A percentile compares a stretch with the other conserved stretches of the same genome.
Conservation (phyloP, 768 basidiomycete genomes). For the Lactifluus piperatus region DNA sequence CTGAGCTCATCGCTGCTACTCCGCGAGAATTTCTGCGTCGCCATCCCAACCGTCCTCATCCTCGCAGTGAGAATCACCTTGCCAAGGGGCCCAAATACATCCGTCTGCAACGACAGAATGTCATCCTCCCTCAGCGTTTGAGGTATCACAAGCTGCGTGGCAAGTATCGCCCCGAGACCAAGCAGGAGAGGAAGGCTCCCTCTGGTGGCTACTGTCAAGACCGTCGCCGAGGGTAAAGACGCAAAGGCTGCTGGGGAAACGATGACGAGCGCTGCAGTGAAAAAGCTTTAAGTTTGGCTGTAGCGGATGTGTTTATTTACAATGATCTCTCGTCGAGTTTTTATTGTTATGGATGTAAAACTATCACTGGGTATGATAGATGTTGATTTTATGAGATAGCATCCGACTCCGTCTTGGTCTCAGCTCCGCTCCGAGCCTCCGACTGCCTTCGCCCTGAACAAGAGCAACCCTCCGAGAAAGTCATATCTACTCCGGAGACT, state of each 20-base stretch:
- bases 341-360: no score
- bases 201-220: slow-evolving; percentile 68
- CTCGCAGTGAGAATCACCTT: no score
- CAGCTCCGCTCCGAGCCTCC: no score
- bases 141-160: slow-evolving; percentile 98
- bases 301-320: background rate
- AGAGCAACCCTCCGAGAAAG: no score
- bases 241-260: slow-evolving; percentile 80
- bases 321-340: background rate
- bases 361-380: no score
- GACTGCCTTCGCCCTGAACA: no score
- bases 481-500: no score
- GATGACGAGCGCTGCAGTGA: slow-evolving; percentile 42
- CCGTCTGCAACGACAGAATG: slow-evolving; percentile 96
- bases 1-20: no score
- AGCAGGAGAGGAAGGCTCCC: slow-evolving; percentile 97
- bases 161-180: slow-evolving; percentile 92
- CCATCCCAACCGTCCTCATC: no score
- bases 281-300: slow-evolving; percentile 51
- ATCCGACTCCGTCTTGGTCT: no score
- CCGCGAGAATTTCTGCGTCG: no score
- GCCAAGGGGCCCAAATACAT: slow-evolving; percentile 99
- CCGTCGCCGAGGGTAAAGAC: slow-evolving; percentile 72
- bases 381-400: no score
- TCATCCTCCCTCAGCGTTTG: slow-evolving; percentile 93